These are phyloP conservation scores for Carallia brachiata DNA, from an alignment of 345 rosid genomes.

Conservation along the genomic window DNA sequence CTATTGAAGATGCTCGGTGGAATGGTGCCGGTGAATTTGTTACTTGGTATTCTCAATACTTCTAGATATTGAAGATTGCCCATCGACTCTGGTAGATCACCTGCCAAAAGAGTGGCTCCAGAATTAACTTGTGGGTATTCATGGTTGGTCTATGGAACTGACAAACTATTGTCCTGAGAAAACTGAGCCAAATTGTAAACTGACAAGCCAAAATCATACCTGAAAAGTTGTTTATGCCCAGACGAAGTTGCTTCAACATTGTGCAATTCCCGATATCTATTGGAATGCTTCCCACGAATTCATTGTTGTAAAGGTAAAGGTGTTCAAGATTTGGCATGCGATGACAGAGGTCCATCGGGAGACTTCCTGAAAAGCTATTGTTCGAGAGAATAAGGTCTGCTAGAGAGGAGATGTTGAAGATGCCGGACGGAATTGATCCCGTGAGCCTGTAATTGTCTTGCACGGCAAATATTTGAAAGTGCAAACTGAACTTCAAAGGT, in stretches of 20 bases:
- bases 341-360: neutral
- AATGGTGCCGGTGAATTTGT: neutral
- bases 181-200: too few relatives aligned
- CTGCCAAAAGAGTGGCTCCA: neutral
- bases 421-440: neutral
- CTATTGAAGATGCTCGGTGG: neutral
- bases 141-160: too few relatives aligned
- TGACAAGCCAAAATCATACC: neutral
- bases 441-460: neutral
- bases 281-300: neutral
- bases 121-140: neutral
- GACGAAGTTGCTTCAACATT: neutral
- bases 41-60: neutral
- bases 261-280: neutral
- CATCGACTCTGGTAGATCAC: neutral
- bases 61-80: neutral
- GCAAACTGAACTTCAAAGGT: too few relatives aligned
- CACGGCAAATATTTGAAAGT: neutral
- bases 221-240: neutral
- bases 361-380: slow-evolving; percentile 8
- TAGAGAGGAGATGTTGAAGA: neutral
- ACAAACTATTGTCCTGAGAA: too few relatives aligned
- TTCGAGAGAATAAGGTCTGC: neutral
- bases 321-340: neutral
- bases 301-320: neutral